These are phyloP conservation scores for Diospyros lotus DNA, from an alignment of 148 eudicot species.

Conservation along the genomic window DNA sequence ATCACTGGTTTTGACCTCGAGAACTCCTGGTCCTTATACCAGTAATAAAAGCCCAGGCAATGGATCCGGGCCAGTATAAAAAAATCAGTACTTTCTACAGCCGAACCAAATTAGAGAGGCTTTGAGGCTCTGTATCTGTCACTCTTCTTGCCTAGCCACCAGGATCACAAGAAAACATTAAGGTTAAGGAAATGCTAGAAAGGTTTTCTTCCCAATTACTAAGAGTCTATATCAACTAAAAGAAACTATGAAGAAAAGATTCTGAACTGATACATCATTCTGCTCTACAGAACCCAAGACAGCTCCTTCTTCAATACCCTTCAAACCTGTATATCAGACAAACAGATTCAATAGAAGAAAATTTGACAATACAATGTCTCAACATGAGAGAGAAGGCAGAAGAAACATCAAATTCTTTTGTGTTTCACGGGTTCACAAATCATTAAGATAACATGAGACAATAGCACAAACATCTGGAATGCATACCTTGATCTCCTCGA, in stretches of 20 bases:
- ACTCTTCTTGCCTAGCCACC: conserved; percentile 5
- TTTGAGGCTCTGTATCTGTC: conserved; percentile 8
- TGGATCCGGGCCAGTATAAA: conserved; percentile 45
- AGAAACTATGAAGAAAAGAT: background rate
- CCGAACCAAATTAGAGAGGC: conserved; percentile 6
- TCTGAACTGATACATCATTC: background rate
- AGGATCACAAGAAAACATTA: background rate
- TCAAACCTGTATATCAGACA: conserved; percentile 4
- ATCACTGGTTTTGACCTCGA: conserved; percentile 35
- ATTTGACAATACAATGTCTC: conserved; percentile 7
- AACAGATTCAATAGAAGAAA: conserved; percentile 9
- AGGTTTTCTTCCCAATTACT: background rate
- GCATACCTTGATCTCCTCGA: conserved; percentile 15
- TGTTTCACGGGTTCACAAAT: background rate
- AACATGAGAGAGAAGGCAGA: background rate
- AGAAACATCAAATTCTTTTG: background rate
- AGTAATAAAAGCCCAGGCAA: conserved; percentile 22
- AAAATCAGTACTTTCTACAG: background rate
- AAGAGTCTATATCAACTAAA: background rate
- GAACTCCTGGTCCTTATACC: conserved; percentile 32
- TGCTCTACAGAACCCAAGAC: conserved; percentile 4
- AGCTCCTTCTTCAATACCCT: conserved; percentile 9
- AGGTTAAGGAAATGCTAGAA: conserved; percentile 5
- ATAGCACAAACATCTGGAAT: conserved; percentile 3
- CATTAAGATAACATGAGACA: background rate